A percentile compares a stretch with the other conserved stretches of the same genome.
These are phyloP conservation scores for Fomitopsis pulvina DNA, from an alignment of 768 basidiomycete genomes.

Conservation along the genomic window DNA sequence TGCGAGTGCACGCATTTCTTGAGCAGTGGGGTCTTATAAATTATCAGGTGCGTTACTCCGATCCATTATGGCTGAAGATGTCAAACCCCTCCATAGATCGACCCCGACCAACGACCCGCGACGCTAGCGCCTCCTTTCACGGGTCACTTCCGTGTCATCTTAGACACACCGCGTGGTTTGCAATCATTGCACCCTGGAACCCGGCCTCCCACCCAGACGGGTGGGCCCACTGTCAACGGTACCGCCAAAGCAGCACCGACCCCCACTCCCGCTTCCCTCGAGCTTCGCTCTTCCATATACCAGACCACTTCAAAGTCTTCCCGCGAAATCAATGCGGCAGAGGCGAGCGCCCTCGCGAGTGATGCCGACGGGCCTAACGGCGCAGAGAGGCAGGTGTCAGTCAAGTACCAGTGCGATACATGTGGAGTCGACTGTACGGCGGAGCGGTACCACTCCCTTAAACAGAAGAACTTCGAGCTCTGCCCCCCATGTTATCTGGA, in stretches of 20 bases:
- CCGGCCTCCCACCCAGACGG: slow-evolving; percentile 41
- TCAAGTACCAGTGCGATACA: slow-evolving; percentile 79
- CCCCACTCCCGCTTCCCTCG: slow-evolving; percentile 65
- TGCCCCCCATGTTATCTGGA: slow-evolving; percentile 93
- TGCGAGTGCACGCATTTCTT: slow-evolving; percentile 97
- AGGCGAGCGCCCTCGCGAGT: slow-evolving; percentile 61
- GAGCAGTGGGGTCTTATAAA: slow-evolving; percentile 99
- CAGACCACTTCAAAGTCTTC: slow-evolving; percentile 84
- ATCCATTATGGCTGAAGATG: slow-evolving; percentile 4
- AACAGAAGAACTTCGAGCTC: slow-evolving; percentile 86
- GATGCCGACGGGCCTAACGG: slow-evolving; percentile 41
- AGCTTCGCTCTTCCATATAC: slow-evolving; percentile 84
- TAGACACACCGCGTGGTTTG: slow-evolving; percentile 94
- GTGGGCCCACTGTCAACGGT: slow-evolving; percentile 41
- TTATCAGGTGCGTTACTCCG: slow-evolving; percentile 88
- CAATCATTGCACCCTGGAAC: slow-evolving; percentile 89
- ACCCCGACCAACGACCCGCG: slow-evolving; percentile 93
- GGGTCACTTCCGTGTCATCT: slow-evolving; percentile 95
- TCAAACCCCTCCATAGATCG: slow-evolving; percentile 53
- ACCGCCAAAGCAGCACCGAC: slow-evolving; percentile 32
- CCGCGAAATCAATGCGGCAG: slow-evolving; percentile 55
- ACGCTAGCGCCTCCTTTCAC: slow-evolving; percentile 96
- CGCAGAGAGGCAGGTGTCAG: slow-evolving; percentile 31
- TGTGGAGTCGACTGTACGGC: slow-evolving; percentile 91
- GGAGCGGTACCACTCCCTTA: slow-evolving; percentile 87